Evolutionary conservation across 371 early-diverging fungal species (phyloP).

Genomic region (Batkoa obscura): DNA sequence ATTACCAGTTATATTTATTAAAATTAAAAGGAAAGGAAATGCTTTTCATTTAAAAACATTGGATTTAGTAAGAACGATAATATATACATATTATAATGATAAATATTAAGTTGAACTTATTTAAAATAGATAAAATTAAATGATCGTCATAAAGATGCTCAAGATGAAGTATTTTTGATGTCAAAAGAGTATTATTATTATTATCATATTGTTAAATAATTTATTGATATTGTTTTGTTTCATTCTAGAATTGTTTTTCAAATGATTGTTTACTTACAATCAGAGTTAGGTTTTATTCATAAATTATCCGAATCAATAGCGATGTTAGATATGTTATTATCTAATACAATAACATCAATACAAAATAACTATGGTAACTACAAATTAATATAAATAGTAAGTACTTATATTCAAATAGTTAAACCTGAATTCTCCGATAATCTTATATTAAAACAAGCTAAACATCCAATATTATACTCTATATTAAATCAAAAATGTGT

Average conservation of each 20-base stretch:
- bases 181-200: constrained; percentile 37
- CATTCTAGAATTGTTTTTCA: constrained; percentile 41
- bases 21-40: constrained; percentile 34
- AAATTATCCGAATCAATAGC: constrained; percentile 63
- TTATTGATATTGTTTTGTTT: too few species aligned
- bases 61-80: constrained; percentile 32
- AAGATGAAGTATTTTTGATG: constrained; percentile 69
- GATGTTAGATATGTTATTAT: constrained; percentile 54
- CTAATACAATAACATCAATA: constrained; percentile 45
- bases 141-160: constrained; percentile 54
- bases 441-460: constrained; percentile 53
- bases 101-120: too few species aligned
- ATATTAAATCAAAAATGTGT: constrained; percentile 26
- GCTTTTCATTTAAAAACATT: constrained; percentile 48
- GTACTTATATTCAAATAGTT: constrained; percentile 14
- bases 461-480: constrained; percentile 64
- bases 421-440: constrained; percentile 67
- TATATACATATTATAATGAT: background rate
- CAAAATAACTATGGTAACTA: constrained; percentile 25
- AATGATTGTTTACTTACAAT: constrained; percentile 30
- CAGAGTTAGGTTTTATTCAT: constrained; percentile 44
- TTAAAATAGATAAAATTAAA: constrained; percentile 31
- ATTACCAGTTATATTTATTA: constrained; percentile 34
- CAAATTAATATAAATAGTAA: background rate
- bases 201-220: background rate